phyloP scores from a whole-genome alignment of 352 stramenopile genomes.

The Blastocystis sp. region DNA sequence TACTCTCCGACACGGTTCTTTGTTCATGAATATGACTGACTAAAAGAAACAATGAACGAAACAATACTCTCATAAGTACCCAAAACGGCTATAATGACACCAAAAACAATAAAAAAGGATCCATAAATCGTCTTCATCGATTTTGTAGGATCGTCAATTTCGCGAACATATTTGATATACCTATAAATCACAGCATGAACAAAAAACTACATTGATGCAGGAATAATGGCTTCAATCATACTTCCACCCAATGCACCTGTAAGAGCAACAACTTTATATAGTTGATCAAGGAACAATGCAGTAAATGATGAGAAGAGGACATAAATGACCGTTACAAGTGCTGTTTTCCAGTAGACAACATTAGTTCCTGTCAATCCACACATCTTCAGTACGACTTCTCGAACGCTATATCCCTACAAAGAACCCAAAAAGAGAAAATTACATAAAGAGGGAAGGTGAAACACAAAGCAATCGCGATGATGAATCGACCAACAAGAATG shows the following conservation, averaged over 20 bases:
- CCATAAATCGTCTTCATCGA: background rate
- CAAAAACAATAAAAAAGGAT: slow-evolving; percentile 1
- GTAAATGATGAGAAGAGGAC: slow-evolving; percentile 49
- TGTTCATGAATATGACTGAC: background rate
- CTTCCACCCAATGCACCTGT: slow-evolving; percentile 49
- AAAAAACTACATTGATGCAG: background rate
- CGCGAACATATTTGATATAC: slow-evolving; percentile 32
- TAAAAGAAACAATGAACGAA: slow-evolving; percentile 45
- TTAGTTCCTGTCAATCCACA: background rate
- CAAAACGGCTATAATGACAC: slow-evolving; percentile 25
- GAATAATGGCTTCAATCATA: slow-evolving; percentile 56
- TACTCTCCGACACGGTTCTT: background rate
- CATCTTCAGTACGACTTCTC: slow-evolving; percentile 57
- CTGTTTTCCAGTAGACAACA: slow-evolving; percentile 43
- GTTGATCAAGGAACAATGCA: slow-evolving; percentile 31
- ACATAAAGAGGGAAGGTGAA: slow-evolving; percentile 63
- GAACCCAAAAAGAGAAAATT: background rate
- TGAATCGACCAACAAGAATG: slow-evolving; percentile 26
- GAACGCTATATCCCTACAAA: slow-evolving; percentile 40
- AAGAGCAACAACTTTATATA: slow-evolving; percentile 40
- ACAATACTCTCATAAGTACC: slow-evolving; percentile 51
- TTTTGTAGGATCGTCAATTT: background rate
- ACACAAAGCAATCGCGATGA: slow-evolving; percentile 54
- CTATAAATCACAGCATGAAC: background rate
- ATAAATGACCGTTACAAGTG: slow-evolving; percentile 22